phyloP scores from a whole-genome alignment of 2,329 filamentous ascomycete species.

The Westerdykella ornata region DNA sequence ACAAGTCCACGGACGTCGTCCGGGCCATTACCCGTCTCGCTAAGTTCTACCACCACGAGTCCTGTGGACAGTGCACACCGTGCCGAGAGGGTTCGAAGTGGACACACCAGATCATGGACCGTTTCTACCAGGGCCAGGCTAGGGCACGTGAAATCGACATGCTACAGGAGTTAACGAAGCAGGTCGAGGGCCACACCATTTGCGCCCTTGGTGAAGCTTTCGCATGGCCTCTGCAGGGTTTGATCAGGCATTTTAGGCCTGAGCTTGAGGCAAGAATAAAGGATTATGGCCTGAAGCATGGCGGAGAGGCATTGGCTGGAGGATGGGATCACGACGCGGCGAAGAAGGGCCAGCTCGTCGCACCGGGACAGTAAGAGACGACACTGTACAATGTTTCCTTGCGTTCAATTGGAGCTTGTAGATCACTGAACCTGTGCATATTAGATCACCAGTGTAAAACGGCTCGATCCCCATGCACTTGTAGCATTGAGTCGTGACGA shows the following conservation, averaged over 20 bases:
- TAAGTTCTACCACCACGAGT: slow-evolving; percentile 98
- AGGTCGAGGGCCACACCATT: slow-evolving; percentile 98
- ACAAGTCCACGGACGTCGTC: slow-evolving; percentile 94
- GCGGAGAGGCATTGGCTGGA: slow-evolving; percentile 71
- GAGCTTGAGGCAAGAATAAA: slow-evolving; percentile 89
- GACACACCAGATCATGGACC: slow-evolving; percentile 98
- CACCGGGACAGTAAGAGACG: slow-evolving; percentile 71
- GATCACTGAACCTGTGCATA: slow-evolving; percentile 32
- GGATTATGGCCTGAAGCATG: slow-evolving; percentile 65
- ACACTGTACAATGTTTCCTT: slow-evolving; percentile 29
- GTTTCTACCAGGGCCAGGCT: slow-evolving; percentile 86
- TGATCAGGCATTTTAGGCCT: slow-evolving; percentile 96
- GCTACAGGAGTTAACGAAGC: slow-evolving; percentile 98
- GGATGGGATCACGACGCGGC: slow-evolving; percentile 74
- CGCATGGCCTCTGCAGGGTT: slow-evolving; percentile 94
- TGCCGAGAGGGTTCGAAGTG: slow-evolving; percentile 98
- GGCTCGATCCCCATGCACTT: neutral
- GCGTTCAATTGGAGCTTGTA: slow-evolving; percentile 16
- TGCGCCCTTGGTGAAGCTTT: slow-evolving; percentile 97
- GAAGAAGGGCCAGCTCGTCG: slow-evolving; percentile 74
- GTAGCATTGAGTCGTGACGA: slow-evolving; percentile 1
- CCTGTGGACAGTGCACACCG: slow-evolving; percentile 97
- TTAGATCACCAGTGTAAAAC: slow-evolving; percentile 9
- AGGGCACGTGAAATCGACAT: slow-evolving; percentile 94
- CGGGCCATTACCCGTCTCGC: slow-evolving; percentile 86